Percentiles rank a stretch among this genome's conserved stretches.
Conservation (phyloP, 768 basidiomycete species). For the Lactarius vividus region DNA sequence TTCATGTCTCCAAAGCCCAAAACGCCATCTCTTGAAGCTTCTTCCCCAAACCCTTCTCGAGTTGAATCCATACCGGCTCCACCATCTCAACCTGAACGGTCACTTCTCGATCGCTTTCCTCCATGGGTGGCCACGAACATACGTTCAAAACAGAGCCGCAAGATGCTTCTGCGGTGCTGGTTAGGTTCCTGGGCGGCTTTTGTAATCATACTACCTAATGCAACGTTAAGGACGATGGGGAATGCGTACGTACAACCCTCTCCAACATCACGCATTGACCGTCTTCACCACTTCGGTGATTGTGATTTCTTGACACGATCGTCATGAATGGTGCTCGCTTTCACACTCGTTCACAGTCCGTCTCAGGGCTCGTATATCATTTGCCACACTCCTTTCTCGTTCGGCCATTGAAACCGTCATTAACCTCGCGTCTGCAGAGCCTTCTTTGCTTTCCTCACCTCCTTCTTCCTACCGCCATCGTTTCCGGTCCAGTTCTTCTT, state of each 20-base stretch:
- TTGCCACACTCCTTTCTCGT: not conserved
- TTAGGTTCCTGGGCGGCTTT: constrained; percentile 40
- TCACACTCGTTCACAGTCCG: not conserved
- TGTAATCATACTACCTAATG: constrained; percentile 41
- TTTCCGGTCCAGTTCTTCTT: constrained; percentile 49
- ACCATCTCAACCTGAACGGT: not conserved
- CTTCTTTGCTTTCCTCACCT: constrained; percentile 45
- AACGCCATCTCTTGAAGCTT: not conserved
- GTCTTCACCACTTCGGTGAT: not conserved
- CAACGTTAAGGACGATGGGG: constrained; percentile 39
- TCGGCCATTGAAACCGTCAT: not conserved
- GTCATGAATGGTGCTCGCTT: not conserved
- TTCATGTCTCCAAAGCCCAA: constrained; percentile 19
- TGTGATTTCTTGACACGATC: not conserved
- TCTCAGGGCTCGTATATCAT: not conserved
- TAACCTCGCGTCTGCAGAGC: constrained; percentile 33
- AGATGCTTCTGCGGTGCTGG: constrained; percentile 43
- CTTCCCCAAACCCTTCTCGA: constrained; percentile 2
- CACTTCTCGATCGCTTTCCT: constrained; percentile 36
- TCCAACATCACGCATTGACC: not conserved
- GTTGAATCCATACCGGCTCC: not conserved
- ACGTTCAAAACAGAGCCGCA: constrained; percentile 38
- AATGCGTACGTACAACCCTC: constrained; percentile 38
- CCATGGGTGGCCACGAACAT: constrained; percentile 41
- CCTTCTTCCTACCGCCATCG: constrained; percentile 47